phyloP scores from a whole-genome alignment of 768 basidiomycete species.

The Rickenella mellea region DNA sequence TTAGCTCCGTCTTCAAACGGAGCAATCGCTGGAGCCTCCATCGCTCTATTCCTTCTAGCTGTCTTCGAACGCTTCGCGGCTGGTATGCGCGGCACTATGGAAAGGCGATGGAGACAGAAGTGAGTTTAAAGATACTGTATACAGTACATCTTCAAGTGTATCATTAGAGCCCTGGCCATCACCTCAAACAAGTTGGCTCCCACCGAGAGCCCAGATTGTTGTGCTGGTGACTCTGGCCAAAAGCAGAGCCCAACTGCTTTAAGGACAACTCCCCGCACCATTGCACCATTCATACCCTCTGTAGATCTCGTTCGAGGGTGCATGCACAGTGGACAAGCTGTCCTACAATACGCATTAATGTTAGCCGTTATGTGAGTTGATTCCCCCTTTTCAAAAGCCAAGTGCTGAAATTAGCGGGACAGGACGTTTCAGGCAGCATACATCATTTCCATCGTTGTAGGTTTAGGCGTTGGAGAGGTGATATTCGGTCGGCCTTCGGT shows the following conservation, averaged over 20 bases:
- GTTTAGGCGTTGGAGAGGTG: constrained; percentile 67
- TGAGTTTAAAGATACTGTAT: constrained; percentile 16
- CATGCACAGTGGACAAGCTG: constrained; percentile 51
- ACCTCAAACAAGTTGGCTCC: neutral
- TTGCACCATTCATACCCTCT: constrained; percentile 53
- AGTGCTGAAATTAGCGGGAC: constrained; percentile 9
- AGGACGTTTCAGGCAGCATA: constrained; percentile 84
- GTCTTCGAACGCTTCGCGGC: constrained; percentile 63
- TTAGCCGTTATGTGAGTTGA: constrained; percentile 63
- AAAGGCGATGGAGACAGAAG: constrained; percentile 52
- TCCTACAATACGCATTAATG: constrained; percentile 68
- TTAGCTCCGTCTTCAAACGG: constrained; percentile 64
- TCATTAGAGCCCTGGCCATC: neutral
- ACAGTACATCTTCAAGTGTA: constrained; percentile 9
- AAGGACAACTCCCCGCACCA: constrained; percentile 19
- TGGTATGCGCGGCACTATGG: constrained; percentile 42
- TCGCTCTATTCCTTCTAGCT: constrained; percentile 59
- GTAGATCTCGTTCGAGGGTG: constrained; percentile 68
- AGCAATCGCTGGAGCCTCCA: constrained; percentile 65
- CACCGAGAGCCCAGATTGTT: neutral
- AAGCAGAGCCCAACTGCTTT: neutral
- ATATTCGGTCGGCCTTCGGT: constrained; percentile 61
- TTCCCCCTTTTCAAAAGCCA: neutral
- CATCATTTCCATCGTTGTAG: constrained; percentile 62
- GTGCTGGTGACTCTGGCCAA: neutral